Evolutionary conservation across 345 rosid genomes (phyloP).

Genomic region (Eutrema japonicum): DNA sequence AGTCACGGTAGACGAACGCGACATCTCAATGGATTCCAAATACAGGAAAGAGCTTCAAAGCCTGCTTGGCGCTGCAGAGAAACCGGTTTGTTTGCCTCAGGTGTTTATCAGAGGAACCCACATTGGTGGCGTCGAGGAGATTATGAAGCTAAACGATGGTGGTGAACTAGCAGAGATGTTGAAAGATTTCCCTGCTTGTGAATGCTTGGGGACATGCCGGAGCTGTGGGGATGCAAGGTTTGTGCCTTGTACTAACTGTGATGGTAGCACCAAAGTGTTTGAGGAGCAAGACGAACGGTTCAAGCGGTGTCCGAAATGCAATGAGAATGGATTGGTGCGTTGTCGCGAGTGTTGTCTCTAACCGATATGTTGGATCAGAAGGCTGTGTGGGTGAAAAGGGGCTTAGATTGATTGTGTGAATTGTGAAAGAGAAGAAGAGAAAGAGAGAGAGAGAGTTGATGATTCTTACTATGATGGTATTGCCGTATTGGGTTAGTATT

Average conservation of each 20-base stretch:
- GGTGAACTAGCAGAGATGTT: conserved; percentile 68
- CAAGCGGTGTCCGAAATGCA: conserved; percentile 70
- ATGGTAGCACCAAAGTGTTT: conserved; percentile 81
- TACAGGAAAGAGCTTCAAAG: conserved; percentile 69
- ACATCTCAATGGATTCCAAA: conserved; percentile 81
- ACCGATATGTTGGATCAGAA: conserved; percentile 25
- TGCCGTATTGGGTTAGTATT: conserved; percentile 18
- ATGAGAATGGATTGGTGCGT: conserved; percentile 84
- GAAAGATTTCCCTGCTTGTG: conserved; percentile 55
- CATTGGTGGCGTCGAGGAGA: conserved; percentile 77
- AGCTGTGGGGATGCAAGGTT: conserved; percentile 84
- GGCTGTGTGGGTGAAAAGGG: conserved; percentile 18
- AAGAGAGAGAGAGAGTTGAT: conserved; percentile 18
- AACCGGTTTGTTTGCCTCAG: conserved; percentile 61
- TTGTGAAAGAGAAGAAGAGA: conserved; percentile 31
- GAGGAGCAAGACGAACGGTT: conserved; percentile 52
- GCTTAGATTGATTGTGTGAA: conserved; percentile 28
- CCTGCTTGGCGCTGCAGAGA: conserved; percentile 40
- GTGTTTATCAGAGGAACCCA: conserved; percentile 69
- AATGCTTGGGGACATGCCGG: conserved; percentile 50
- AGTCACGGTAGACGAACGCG: conserved; percentile 71
- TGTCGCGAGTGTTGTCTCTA: conserved; percentile 67
- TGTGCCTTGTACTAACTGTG: conserved; percentile 66
- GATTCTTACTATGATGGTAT: conserved; percentile 20
- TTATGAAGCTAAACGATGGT: conserved; percentile 69